Base-by-base conservation (phyloP, 352 stramenopile genomes). In the Phytophthora syringae region DNA sequence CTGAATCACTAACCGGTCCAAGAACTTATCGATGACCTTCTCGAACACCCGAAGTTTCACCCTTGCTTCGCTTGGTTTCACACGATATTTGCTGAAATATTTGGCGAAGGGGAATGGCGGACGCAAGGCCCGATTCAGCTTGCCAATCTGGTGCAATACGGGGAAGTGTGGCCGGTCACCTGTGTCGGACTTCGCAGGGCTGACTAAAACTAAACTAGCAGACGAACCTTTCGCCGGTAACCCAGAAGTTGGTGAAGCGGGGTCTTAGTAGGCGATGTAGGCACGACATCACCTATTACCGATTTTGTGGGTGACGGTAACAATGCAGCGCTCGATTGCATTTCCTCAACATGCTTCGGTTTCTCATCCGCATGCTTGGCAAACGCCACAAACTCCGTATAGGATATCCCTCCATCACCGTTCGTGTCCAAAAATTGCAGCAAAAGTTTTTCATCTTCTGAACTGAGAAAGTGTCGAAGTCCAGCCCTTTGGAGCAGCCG, bases 1-100 rank as follows among this genome's bases (percentile, higher is more conserved):
- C 39, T 78, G 61, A n/a, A 81, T 76, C 1, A 89, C 72, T 13
- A 92, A 56, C 20, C 76, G 77, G 37, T 74, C 67, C 20, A 94
- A 59, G 34, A 94, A 94, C 48, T 94, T 94, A 54, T 94, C 79
- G 2, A 94, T 61, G 36, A 92, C 74, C 24, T 90, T 90, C 28
- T 87, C 76, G 47, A 94, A 94, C 22, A 88, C 79, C 10, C 74
- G 73, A 37, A 74, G 53, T 71, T 85, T 89, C 20, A 93, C 78
- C 2, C 64, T 43, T 2, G 67, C 39, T 32, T 88, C 80, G 11
- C 39, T 61, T 44, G 72, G 45, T 5, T 72, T 74, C 15, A 70
- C 30, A 11, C 71, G 75, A 59, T 94, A 91, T 53, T 92, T 94
- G 39, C 67, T 66, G 25, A 92, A 86, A 54, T 94, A 94, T 60